These are phyloP conservation scores for Rehmannia glutinosa DNA, from an alignment of 257 asterid species.

Conservation along the genomic window DNA sequence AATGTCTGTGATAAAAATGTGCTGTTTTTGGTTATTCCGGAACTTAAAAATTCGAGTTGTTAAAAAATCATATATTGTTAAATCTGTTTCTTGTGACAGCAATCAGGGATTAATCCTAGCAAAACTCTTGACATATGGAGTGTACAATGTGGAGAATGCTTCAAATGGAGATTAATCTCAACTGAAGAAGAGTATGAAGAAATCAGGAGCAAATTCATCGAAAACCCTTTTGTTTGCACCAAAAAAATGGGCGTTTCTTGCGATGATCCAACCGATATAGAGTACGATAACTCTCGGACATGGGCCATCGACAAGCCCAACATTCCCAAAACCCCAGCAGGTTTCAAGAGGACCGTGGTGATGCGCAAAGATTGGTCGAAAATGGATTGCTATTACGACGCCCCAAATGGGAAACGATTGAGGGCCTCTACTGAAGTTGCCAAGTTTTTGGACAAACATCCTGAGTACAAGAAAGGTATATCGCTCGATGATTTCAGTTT, in stretches of 20 bases:
- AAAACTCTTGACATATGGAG: slow-evolving; percentile 25
- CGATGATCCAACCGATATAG: slow-evolving; percentile 44
- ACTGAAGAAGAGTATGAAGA: slow-evolving; percentile 48
- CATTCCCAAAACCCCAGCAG: slow-evolving; percentile 48
- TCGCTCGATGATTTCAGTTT: slow-evolving; percentile 47
- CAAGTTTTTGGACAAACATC: slow-evolving; percentile 34
- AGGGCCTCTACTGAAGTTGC: slow-evolving; percentile 37
- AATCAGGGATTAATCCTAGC: background rate
- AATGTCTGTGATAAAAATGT: background rate
- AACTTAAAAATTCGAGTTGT: background rate
- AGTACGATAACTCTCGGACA: slow-evolving; percentile 27
- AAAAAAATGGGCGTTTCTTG: slow-evolving; percentile 30
- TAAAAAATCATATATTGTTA: background rate
- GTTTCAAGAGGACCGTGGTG: slow-evolving; percentile 39
- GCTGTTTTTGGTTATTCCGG: background rate
- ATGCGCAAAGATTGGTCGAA: slow-evolving; percentile 36
- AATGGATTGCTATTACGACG: slow-evolving; percentile 40
- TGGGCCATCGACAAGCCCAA: slow-evolving; percentile 65
- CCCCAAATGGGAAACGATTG: slow-evolving; percentile 49
- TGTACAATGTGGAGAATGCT: slow-evolving; percentile 43
- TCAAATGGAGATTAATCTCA: slow-evolving; percentile 47
- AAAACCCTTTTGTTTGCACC: slow-evolving; percentile 55
- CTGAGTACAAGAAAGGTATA: slow-evolving; percentile 22
- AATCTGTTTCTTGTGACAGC: slow-evolving; percentile 14
- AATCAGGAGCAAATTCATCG: slow-evolving; percentile 40